phyloP scores from a whole-genome alignment of 2,329 filamentous ascomycete genomes.

The Arthrinium phaeospermum region DNA sequence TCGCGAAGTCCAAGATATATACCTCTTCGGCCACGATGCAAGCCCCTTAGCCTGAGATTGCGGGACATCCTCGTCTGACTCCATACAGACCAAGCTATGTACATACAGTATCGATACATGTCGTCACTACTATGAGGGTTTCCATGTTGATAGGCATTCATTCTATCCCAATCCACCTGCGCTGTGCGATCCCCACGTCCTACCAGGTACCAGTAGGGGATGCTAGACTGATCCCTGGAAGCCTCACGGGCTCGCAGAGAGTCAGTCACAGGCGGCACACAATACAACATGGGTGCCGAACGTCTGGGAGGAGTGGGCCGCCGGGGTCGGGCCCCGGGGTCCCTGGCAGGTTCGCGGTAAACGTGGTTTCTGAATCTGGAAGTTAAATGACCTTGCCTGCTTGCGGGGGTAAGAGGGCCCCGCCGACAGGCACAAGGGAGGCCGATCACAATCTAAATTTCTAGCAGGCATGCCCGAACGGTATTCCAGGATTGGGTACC shows the following conservation, averaged over 20 bases:
- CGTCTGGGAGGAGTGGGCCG: slow-evolving; percentile 12
- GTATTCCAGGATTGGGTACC: neutral
- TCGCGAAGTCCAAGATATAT: slow-evolving; percentile 24
- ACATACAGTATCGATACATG: slow-evolving; percentile 17
- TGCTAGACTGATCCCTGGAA: neutral
- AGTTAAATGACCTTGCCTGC: slow-evolving; percentile 9
- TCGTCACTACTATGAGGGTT: slow-evolving; percentile 20
- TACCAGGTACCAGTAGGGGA: neutral
- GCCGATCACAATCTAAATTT: slow-evolving; percentile 8
- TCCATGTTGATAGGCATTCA: slow-evolving; percentile 22
- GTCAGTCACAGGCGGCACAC: neutral
- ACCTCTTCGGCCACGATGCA: slow-evolving; percentile 8
- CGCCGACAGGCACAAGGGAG: neutral
- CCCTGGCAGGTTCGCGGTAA: slow-evolving; percentile 17
- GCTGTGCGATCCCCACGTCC: neutral
- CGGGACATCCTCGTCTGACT: neutral
- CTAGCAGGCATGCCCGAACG: neutral
- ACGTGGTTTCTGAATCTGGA: slow-evolving; percentile 17
- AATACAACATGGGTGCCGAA: slow-evolving; percentile 20
- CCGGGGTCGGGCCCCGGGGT: neutral
- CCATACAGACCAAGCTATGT: neutral
- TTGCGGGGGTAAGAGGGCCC: neutral
- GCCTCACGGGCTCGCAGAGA: neutral
- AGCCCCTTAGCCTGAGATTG: slow-evolving; percentile 6
- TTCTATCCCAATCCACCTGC: neutral